Conservation (phyloP, 1,139 yeast genomes). For the Yamadazyma trypodendri region DNA sequence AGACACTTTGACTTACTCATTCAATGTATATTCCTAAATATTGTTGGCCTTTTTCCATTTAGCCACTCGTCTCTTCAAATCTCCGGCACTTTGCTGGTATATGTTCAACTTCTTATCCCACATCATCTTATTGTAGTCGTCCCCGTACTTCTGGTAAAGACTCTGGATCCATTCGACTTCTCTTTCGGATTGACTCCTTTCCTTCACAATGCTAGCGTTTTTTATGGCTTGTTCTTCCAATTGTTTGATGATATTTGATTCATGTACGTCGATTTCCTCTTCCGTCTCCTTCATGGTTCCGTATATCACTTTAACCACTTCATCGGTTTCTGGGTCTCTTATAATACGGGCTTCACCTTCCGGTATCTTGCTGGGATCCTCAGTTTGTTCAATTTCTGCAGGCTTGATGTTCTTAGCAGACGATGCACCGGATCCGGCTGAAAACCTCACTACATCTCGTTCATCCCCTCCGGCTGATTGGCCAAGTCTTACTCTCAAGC, state of each 20-base stretch:
- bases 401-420: slow-evolving; percentile 28
- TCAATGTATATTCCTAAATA: not conserved
- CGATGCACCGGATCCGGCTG: slow-evolving; percentile 20
- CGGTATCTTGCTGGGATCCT: slow-evolving; percentile 58
- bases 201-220: slow-evolving; percentile 45
- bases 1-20: no score
- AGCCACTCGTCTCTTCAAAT: slow-evolving; percentile 62
- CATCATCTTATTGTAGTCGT: slow-evolving; percentile 84
- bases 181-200: slow-evolving; percentile 63
- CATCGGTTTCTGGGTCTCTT: slow-evolving; percentile 67
- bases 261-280: slow-evolving; percentile 18
- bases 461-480: slow-evolving; percentile 69
- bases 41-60: slow-evolving; percentile 61
- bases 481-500: slow-evolving; percentile 67
- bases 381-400: slow-evolving; percentile 40
- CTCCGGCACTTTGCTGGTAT: slow-evolving; percentile 83
- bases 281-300: slow-evolving; percentile 52
- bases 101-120: slow-evolving; percentile 87
- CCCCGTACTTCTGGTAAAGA: slow-evolving; percentile 78
- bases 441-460: slow-evolving; percentile 31
- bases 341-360: slow-evolving; percentile 83
- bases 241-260: slow-evolving; percentile 58
- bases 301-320: slow-evolving; percentile 66
- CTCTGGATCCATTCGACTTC: slow-evolving; percentile 71
- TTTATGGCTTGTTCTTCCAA: slow-evolving; percentile 65